phyloP scores from a whole-genome alignment of 2,329 filamentous ascomycete species.

The Colletotrichum ledebouriae region DNA sequence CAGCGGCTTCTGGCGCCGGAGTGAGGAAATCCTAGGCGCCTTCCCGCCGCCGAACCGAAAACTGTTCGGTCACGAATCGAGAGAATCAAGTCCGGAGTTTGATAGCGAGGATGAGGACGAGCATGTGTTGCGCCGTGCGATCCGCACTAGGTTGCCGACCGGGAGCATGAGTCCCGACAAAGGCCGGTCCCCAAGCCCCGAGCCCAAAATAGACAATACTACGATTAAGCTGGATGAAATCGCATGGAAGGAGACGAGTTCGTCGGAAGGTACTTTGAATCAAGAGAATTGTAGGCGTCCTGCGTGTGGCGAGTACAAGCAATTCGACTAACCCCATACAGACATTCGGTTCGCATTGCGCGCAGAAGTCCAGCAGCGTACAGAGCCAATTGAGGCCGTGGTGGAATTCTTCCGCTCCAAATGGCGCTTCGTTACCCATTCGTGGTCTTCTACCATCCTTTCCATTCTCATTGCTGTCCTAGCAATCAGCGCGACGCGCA shows the following conservation, averaged over 20 bases:
- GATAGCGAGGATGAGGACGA: conserved; percentile 54
- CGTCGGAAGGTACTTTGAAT: conserved; percentile 43
- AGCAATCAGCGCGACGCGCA: conserved; percentile 73
- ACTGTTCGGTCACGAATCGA: conserved; percentile 14
- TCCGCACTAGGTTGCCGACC: conserved; percentile 67
- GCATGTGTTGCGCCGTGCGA: conserved; percentile 64
- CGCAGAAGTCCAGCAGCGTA: conserved; percentile 89
- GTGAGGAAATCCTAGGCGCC: conserved; percentile 64
- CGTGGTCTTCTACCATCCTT: conserved; percentile 75
- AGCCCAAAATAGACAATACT: conserved; percentile 57
- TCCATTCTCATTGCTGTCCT: conserved; percentile 74
- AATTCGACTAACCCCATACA: conserved; percentile 54
- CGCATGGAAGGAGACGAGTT: conserved; percentile 48
- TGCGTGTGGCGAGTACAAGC: conserved; percentile 13
- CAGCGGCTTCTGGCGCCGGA: conserved; percentile 71
- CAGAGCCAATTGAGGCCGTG: conserved; percentile 83
- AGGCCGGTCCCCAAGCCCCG: conserved; percentile 61
- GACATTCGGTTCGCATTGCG: conserved; percentile 90
- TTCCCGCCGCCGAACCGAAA: conserved; percentile 50
- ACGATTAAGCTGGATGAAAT: conserved; percentile 54
- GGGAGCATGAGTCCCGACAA: conserved; percentile 70
- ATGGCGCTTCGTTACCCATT: conserved; percentile 73
- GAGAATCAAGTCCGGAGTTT: conserved; percentile 52
- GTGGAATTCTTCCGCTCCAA: conserved; percentile 73
- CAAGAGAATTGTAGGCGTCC: conserved; percentile 64